Evolutionary conservation across 2,329 filamentous ascomycete genomes (phyloP), one percentile per base, ranked within the genome.

Genomic region (Penicillium sp.): DNA sequence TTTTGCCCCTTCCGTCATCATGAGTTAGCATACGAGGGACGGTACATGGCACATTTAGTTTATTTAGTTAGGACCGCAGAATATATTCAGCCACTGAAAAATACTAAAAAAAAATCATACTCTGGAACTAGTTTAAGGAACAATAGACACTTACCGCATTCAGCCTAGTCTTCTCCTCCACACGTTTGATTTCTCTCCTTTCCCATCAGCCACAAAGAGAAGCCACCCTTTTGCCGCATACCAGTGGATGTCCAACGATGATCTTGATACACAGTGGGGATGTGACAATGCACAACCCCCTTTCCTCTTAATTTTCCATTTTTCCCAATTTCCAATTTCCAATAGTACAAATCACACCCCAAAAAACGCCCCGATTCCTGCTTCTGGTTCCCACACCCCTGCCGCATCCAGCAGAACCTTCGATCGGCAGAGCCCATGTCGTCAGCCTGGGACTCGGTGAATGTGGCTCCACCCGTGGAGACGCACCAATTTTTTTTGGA

Each of bases 1-100:
- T 59, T 62, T 66, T 49, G 61, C 64, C 64, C 64, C 62, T 66
- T 66, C 64, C 64, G 64, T 66, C 62, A 65, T 63, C 45, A 51
- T 58, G 60, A 51, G 59, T 56, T 19, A 39, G 35, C 31, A 33
- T 39, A 39, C 35, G 35, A 39, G 16, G 35, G 19, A 19, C 35
- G 31, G 14, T 33, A 33, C 31, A 33, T 33, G 31, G 35, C 35
- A 39, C 35, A 10, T 39, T 19, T 39, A 19, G 35, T 19, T 19
- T 39, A n/a, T 39, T 19, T 39, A 14, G 29, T 13, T 33, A 5
- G 31, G 16, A 33, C 5, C 14, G 14, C 13, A 31, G 29, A 39
- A 11, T 23, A 23, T 11, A 21, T 42, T 4, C 23, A 42, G 19
- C 19, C 39, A 42, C 37, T 14, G n/a, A n/a, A 21, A 42, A 42